Percentiles rank a stretch among this genome's conserved stretches.
Evolutionary conservation across 176 grass and related monocot genomes (phyloP).

Genomic region (Rhipidocladum racemiflorum): DNA sequence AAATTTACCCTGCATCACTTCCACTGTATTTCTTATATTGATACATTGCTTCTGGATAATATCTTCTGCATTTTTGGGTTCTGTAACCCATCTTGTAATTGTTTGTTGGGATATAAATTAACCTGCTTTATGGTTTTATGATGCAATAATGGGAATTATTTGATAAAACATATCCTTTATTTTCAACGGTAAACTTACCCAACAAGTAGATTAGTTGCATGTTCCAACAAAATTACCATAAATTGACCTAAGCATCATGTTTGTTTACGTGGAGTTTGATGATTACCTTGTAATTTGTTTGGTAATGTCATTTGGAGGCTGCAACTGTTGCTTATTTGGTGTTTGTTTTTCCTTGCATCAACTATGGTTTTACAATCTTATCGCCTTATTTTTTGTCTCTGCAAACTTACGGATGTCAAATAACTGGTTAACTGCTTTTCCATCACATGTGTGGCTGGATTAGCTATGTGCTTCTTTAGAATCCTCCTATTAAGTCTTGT

Average conservation of each 20-base stretch:
- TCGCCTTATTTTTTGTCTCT: too few relatives aligned
- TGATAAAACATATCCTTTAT: neutral
- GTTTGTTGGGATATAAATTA: neutral
- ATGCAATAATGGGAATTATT: neutral
- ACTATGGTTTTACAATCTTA: too few relatives aligned
- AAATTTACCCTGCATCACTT: neutral
- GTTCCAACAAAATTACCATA: neutral
- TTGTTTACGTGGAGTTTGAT: neutral
- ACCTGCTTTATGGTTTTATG: neutral
- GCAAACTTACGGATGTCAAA: too few relatives aligned
- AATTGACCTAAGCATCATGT: neutral
- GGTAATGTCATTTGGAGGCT: slow-evolving; percentile 5
- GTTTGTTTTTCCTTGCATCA: too few relatives aligned
- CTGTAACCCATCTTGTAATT: neutral
- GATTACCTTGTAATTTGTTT: neutral
- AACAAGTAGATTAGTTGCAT: neutral
- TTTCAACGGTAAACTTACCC: neutral
- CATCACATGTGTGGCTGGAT: too few relatives aligned
- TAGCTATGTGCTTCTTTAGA: too few relatives aligned
- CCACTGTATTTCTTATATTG: neutral
- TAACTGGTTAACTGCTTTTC: too few relatives aligned
- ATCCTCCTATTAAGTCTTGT: too few relatives aligned
- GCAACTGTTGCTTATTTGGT: too few relatives aligned
- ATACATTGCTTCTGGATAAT: neutral
- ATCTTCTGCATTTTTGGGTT: slow-evolving; percentile 4